Conservation (phyloP, 192 early-diverging fungal species). For the Umbelopsis ramanniana region DNA sequence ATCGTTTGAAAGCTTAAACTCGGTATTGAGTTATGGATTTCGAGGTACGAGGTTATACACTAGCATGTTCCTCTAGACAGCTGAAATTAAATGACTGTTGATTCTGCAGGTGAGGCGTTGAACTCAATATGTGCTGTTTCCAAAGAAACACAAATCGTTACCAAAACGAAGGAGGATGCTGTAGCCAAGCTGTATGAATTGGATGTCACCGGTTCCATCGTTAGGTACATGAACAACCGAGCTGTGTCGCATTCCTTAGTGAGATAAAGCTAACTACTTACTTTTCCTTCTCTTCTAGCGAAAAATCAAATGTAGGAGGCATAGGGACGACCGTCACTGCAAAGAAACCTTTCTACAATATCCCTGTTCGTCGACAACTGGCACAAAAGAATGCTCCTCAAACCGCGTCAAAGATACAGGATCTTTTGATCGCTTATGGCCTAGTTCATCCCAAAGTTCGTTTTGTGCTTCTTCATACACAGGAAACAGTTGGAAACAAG, state of each 20-base stretch:
- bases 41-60: conserved; percentile 25
- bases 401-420: conserved; percentile 30
- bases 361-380: conserved; percentile 45
- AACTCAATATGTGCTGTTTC: conserved; percentile 44
- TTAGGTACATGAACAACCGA: conserved; percentile 26
- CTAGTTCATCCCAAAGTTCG: conserved; percentile 39
- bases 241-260: not conserved
- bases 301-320: conserved; percentile 14
- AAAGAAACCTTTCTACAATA: conserved; percentile 33
- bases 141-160: conserved; percentile 33
- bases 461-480: conserved; percentile 25
- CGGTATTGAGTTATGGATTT: conserved; percentile 44
- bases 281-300: conserved; percentile 1
- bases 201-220: conserved; percentile 33
- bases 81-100: not conserved
- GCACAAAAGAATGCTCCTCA: conserved; percentile 29
- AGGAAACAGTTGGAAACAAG: conserved; percentile 18
- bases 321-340: conserved; percentile 41
- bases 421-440: conserved; percentile 30
- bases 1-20: conserved; percentile 34
- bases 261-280: not conserved
- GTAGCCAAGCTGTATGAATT: conserved; percentile 40
- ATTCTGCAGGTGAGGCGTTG: conserved; percentile 40
- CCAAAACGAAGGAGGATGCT: conserved; percentile 35
- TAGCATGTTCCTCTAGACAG: too few species aligned